Percentiles rank a stretch among this genome's conserved stretches.
phyloP scores from a whole-genome alignment of 208 protist species.

The Tritrichomonas foetus region DNA sequence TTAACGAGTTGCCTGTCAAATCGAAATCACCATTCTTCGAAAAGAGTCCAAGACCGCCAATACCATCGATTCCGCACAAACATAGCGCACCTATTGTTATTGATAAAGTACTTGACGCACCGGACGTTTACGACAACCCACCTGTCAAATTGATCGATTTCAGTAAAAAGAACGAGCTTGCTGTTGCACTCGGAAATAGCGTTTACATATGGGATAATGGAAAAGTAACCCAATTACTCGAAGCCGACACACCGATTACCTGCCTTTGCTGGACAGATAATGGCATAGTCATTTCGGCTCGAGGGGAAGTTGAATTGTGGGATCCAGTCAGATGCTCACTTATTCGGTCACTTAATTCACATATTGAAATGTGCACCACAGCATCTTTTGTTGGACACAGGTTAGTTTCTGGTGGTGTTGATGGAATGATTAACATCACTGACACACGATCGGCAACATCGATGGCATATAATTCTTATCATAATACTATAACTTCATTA shows the following conservation, averaged over 20 bases:
- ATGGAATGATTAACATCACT: not conserved
- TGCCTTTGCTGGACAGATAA: not conserved
- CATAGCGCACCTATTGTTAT: not conserved
- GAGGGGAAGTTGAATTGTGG: not conserved
- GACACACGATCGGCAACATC: not conserved
- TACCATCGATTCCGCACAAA: not conserved
- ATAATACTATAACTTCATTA: not conserved
- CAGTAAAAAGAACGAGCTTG: not conserved
- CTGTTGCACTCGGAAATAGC: not conserved
- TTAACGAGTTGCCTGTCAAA: too few relatives aligned
- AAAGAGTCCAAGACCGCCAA: not conserved
- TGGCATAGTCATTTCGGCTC: not conserved
- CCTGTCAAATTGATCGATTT: slow-evolving; percentile 11
- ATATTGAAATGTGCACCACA: not conserved
- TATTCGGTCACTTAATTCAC: not conserved
- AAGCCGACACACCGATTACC: not conserved
- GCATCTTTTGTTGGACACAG: not conserved
- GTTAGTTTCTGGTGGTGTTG: not conserved
- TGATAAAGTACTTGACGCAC: slow-evolving; percentile 17
- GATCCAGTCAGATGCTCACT: not conserved
- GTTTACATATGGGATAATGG: slow-evolving; percentile 29
- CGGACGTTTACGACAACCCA: not conserved
- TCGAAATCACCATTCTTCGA: too few relatives aligned
- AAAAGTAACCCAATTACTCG: not conserved
- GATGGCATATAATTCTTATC: not conserved